A percentile compares a stretch with the other conserved stretches of the same genome.
phyloP scores from a whole-genome alignment of 345 rosid genomes.

The Salix arbutifolia region DNA sequence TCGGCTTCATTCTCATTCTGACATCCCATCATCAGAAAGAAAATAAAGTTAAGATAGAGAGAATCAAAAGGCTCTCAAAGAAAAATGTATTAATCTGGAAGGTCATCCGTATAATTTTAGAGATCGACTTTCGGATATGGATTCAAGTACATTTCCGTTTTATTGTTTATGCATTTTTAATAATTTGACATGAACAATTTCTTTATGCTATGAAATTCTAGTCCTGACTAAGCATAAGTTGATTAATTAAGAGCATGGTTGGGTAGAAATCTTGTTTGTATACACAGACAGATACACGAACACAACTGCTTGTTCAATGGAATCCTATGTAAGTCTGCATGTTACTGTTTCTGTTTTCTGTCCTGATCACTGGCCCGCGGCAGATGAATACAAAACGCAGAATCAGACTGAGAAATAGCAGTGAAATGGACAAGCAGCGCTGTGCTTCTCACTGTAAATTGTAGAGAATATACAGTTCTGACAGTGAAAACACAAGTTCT shows the following conservation, averaged over 20 bases:
- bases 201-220: no score
- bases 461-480: neutral
- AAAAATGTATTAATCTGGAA: no score
- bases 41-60: no score
- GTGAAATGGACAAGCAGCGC: neutral
- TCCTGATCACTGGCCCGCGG: neutral
- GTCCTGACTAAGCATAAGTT: neutral
- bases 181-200: no score
- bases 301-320: neutral
- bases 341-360: neutral
- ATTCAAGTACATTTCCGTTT: no score
- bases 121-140: fast-evolving
- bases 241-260: neutral
- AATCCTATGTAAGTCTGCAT: neutral
- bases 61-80: no score
- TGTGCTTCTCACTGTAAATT: neutral
- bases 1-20: no score
- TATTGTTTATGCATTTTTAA: no score
- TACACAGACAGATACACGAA: neutral
- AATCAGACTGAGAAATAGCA: neutral
- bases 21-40: no score
- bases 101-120: no score
- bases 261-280: neutral
- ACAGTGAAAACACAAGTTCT: neutral
- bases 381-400: neutral